Conservation (phyloP, 768 basidiomycete species). For the Boletus insuetus region DNA sequence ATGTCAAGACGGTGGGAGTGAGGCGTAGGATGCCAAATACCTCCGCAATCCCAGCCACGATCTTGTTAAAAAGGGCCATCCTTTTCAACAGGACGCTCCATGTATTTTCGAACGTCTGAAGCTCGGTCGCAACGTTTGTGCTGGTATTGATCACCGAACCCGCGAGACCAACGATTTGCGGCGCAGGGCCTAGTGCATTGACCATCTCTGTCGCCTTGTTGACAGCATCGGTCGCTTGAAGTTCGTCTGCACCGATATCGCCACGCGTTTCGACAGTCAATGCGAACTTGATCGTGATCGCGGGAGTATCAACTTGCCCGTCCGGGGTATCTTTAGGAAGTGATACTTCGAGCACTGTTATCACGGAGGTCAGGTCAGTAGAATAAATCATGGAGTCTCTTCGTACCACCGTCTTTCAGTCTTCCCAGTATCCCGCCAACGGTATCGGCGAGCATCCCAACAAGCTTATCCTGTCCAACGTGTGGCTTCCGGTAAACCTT, state of each 20-base stretch:
- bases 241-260: conserved; percentile 1
- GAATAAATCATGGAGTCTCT: neutral
- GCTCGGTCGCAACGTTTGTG: neutral
- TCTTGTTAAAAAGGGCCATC: conserved; percentile 11
- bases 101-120: conserved; percentile 18
- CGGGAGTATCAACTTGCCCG: neutral
- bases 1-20: neutral
- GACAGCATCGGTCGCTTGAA: conserved; percentile 15
- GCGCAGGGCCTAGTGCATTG: neutral
- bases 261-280: neutral
- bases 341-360: conserved; percentile 13
- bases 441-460: conserved; percentile 11
- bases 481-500: conserved; percentile 10
- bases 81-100: conserved; percentile 14
- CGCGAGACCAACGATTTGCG: neutral
- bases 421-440: conserved; percentile 9
- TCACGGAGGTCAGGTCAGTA: neutral
- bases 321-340: conserved; percentile 1
- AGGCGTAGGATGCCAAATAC: neutral
- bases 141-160: neutral
- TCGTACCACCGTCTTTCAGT: conserved; percentile 14
- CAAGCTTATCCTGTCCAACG: conserved; percentile 6
- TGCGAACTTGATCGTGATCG: conserved; percentile 13
- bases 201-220: neutral
- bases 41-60: conserved; percentile 12